Conservation (phyloP, 371 early-diverging fungal genomes). For the Actinomortierella wolfii region DNA sequence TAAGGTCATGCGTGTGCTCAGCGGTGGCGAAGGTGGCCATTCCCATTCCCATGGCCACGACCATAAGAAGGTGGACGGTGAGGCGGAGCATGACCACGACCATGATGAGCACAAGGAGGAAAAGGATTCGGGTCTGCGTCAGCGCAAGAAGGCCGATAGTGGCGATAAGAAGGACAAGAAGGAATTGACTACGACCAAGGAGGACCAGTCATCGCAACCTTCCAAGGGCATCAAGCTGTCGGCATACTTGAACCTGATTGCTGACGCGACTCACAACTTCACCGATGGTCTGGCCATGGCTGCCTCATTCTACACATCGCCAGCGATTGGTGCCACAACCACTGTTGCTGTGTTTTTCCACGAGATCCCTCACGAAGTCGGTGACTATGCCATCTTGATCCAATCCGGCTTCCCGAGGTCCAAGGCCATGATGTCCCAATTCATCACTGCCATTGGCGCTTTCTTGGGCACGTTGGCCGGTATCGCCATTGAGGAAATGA, state of each 20-base stretch:
- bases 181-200: constrained; percentile 10
- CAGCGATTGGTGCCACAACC: constrained; percentile 82
- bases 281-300: constrained; percentile 95
- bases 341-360: constrained; percentile 93
- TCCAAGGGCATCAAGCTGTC: constrained; percentile 65
- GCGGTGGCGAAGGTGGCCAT: constrained; percentile 62
- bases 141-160: constrained; percentile 37
- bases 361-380: constrained; percentile 93
- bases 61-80: constrained; percentile 43
- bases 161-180: constrained; percentile 31
- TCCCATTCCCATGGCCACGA: constrained; percentile 62
- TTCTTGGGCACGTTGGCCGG: constrained; percentile 83
- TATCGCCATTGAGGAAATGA: constrained; percentile 76
- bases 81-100: constrained; percentile 47
- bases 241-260: constrained; percentile 84
- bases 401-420: constrained; percentile 81
- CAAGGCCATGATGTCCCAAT: constrained; percentile 84
- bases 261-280: constrained; percentile 89
- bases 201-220: constrained; percentile 21
- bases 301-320: constrained; percentile 84
- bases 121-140: constrained; percentile 44
- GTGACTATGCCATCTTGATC: constrained; percentile 90
- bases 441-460: constrained; percentile 82
- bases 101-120: constrained; percentile 17
- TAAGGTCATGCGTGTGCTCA: constrained; percentile 82